Conservation (phyloP, 257 asterid genomes). For the Nemophila menziesii region DNA sequence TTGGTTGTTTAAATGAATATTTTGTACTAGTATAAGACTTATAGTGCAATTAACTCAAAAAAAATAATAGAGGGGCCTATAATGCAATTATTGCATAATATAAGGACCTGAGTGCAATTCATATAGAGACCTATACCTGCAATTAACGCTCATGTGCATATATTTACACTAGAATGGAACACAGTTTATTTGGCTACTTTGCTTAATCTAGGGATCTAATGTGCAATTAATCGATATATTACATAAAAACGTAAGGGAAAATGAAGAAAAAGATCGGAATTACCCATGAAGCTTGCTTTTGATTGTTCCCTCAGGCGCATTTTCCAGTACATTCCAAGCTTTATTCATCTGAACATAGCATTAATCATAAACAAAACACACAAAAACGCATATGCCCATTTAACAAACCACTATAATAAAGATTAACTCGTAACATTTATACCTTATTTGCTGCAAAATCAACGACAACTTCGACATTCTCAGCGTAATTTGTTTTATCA, state of each 20-base stretch:
- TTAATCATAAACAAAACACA: conserved; percentile 4
- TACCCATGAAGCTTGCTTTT: conserved; percentile 85
- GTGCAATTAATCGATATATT: no score
- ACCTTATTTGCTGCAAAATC: conserved; percentile 84
- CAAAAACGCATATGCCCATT: background rate
- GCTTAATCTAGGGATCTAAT: no score
- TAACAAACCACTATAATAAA: background rate
- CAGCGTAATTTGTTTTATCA: conserved; percentile 12
- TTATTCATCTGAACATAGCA: conserved; percentile 56
- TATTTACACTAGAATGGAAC: no score
- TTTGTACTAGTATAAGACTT: no score
- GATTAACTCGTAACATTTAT: background rate
- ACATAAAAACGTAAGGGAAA: conserved; percentile 7
- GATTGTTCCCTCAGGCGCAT: conserved; percentile 68
- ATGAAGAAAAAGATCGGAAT: conserved; percentile 3
- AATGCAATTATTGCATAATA: no score
- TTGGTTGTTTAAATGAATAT: no score
- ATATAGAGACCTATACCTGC: no score
- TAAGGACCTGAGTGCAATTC: no score
- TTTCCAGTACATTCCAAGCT: conserved; percentile 75
- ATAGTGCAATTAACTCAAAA: no score
- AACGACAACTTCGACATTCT: conserved; percentile 48
- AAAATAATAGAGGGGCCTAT: no score
- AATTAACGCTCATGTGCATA: no score
- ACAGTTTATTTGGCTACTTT: no score